phyloP scores from a whole-genome alignment of 2,329 filamentous ascomycete species.

The Colletotrichum sp. region DNA sequence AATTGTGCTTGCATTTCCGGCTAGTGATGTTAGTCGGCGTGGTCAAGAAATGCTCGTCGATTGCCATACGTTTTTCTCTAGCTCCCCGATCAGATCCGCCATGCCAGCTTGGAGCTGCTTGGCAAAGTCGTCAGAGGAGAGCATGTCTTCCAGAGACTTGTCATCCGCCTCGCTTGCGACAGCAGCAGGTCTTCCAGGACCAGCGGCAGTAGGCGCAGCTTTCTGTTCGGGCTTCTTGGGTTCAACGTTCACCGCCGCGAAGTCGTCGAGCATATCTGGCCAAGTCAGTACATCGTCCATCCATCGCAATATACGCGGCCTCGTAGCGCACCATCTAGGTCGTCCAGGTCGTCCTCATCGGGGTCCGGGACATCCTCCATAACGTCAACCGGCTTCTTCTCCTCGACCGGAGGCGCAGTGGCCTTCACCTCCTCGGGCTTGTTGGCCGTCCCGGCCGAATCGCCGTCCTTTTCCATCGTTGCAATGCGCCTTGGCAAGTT shows the following conservation, averaged over 20 bases:
- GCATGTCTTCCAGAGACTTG: constrained; percentile 41
- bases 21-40: constrained; percentile 34
- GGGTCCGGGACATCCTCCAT: constrained; percentile 77
- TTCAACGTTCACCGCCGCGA: constrained; percentile 70
- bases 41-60: not conserved
- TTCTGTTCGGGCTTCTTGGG: constrained; percentile 39
- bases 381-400: constrained; percentile 28
- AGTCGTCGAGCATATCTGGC: constrained; percentile 90
- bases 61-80: constrained; percentile 51
- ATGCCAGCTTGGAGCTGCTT: constrained; percentile 90
- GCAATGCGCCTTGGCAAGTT: not conserved
- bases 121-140: constrained; percentile 79
- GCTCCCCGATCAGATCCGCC: constrained; percentile 78
- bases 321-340: constrained; percentile 75
- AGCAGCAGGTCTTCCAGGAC: constrained; percentile 25
- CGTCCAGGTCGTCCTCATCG: constrained; percentile 90
- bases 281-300: not conserved
- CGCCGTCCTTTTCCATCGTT: constrained; percentile 9
- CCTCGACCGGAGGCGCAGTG: constrained; percentile 19
- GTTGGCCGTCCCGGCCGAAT: constrained; percentile 8
- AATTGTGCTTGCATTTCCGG: constrained; percentile 81
- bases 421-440: constrained; percentile 22
- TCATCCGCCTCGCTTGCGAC: constrained; percentile 27
- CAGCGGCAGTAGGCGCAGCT: constrained; percentile 20
- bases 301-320: not conserved